phyloP scores from a whole-genome alignment of 371 early-diverging fungal species.

The Mortierella sp. region DNA sequence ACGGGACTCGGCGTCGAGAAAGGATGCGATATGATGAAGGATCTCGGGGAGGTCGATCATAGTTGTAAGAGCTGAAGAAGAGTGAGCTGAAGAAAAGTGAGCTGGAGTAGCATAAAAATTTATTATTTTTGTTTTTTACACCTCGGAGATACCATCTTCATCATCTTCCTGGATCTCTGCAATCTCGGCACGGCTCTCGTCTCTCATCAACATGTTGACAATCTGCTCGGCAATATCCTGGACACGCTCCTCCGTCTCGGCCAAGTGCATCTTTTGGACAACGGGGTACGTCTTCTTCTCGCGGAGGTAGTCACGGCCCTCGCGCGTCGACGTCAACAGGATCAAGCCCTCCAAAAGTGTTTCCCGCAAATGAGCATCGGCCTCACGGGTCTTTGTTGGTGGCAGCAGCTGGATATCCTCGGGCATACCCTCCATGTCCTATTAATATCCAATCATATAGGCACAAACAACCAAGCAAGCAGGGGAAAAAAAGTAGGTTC shows the following conservation, averaged over 20 bases:
- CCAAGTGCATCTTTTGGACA: slow-evolving; percentile 83
- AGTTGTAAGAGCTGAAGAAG: too few species aligned
- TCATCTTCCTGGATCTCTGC: slow-evolving; percentile 54
- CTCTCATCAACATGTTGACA: slow-evolving; percentile 91
- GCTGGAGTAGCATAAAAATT: too few species aligned
- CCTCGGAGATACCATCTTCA: slow-evolving; percentile 54
- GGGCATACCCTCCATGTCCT: slow-evolving; percentile 95
- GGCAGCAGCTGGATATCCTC: slow-evolving; percentile 92
- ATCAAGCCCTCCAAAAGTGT: slow-evolving; percentile 86
- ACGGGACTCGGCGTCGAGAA: not conserved
- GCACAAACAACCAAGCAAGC: not conserved
- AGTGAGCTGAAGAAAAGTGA: not conserved
- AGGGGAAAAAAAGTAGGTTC: not conserved
- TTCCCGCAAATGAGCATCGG: slow-evolving; percentile 79
- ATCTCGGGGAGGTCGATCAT: slow-evolving; percentile 26
- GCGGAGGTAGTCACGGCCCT: slow-evolving; percentile 85
- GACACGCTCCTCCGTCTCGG: slow-evolving; percentile 71
- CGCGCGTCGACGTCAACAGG: slow-evolving; percentile 80
- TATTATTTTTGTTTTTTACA: slow-evolving; percentile 20
- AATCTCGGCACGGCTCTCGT: slow-evolving; percentile 72
- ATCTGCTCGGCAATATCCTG: slow-evolving; percentile 80
- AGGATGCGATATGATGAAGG: not conserved
- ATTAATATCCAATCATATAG: too few species aligned
- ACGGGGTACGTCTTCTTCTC: slow-evolving; percentile 89
- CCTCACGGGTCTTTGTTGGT: slow-evolving; percentile 88